These are phyloP conservation scores for Trichoderma polysporum DNA, from an alignment of 2,329 filamentous ascomycete genomes.

Conservation along the genomic window DNA sequence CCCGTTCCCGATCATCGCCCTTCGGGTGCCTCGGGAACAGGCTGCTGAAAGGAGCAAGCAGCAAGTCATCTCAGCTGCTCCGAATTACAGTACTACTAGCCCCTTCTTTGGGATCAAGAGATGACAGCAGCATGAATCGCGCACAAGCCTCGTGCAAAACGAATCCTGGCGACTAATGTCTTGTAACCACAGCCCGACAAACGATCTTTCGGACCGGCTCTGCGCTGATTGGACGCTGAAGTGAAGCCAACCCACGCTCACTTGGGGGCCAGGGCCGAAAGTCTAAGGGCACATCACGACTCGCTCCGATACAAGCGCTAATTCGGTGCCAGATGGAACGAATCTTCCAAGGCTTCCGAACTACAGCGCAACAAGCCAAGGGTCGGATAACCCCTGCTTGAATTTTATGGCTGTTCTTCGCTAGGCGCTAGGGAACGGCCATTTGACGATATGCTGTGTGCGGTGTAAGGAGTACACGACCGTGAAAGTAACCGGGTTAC, in stretches of 20 bases:
- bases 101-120: neutral
- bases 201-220: neutral
- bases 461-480: neutral
- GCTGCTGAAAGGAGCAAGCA: slow-evolving; percentile 5
- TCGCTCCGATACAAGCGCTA: neutral
- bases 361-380: neutral
- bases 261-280: neutral
- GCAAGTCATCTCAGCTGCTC: neutral
- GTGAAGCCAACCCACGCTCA: neutral
- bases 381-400: neutral
- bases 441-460: neutral
- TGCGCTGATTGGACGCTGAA: neutral
- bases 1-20: slow-evolving; percentile 14
- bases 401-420: neutral
- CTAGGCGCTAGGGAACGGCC: neutral
- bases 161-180: neutral
- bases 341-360: slow-evolving; percentile 6
- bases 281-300: neutral
- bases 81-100: neutral
- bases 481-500: slow-evolving; percentile 1
- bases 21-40: slow-evolving; percentile 10
- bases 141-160: neutral
- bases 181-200: neutral
- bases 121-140: neutral
- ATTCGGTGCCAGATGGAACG: neutral